These are phyloP conservation scores for Crucibulum laeve DNA, from an alignment of 768 basidiomycete species.

Conservation along the genomic window DNA sequence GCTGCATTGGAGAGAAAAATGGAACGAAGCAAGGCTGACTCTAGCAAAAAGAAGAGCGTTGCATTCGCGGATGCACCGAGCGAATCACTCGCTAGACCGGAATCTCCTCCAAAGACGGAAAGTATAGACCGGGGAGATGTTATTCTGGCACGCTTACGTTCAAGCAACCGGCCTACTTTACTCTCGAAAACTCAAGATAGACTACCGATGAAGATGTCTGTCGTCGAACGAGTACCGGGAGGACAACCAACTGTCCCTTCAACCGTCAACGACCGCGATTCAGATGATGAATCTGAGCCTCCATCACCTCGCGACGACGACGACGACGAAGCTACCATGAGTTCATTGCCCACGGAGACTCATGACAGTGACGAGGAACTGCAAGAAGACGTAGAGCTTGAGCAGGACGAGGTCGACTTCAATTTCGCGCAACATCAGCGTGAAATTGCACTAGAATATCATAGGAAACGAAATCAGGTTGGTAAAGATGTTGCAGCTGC, in stretches of 20 bases:
- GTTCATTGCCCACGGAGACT: constrained; percentile 11
- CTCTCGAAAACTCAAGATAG: constrained; percentile 30
- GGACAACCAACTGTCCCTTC: constrained; percentile 13
- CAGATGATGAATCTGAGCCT: constrained; percentile 64
- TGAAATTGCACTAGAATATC: constrained; percentile 70
- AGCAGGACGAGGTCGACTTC: constrained; percentile 50
- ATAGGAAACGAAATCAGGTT: constrained; percentile 54
- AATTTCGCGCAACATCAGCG: constrained; percentile 67
- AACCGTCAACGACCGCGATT: constrained; percentile 36
- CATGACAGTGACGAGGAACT: constrained; percentile 20
- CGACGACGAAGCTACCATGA: constrained; percentile 13
- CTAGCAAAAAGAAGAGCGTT: constrained; percentile 57
- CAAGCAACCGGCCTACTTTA: constrained; percentile 29
- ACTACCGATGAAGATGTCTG: constrained; percentile 60
- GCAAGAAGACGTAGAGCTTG: constrained; percentile 30
- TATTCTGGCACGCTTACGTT: constrained; percentile 42
- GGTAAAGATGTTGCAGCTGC: constrained; percentile 49
- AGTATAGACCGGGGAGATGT: constrained; percentile 50
- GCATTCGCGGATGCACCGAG: constrained; percentile 49
- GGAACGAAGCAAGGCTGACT: constrained; percentile 13
- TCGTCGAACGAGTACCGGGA: constrained; percentile 59
- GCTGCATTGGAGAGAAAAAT: constrained; percentile 16
- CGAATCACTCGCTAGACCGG: constrained; percentile 15
- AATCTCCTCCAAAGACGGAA: constrained; percentile 9
- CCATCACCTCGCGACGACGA: constrained; percentile 20